These are phyloP conservation scores for Hygrocybe punicea DNA, from an alignment of 768 basidiomycete species.

Conservation along the genomic window DNA sequence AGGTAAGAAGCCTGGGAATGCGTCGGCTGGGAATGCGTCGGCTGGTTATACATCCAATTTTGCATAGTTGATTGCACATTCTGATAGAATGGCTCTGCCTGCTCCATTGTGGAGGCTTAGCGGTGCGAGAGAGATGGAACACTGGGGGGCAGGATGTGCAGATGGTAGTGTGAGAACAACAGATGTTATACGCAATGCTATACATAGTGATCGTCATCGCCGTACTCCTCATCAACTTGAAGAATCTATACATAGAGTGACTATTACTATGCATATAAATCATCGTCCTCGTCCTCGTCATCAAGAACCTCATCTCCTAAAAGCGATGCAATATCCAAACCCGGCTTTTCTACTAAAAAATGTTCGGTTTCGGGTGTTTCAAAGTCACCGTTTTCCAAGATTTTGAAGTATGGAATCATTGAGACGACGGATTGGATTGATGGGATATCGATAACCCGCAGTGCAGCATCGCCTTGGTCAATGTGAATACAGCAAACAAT, in stretches of 20 bases:
- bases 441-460: slow-evolving; percentile 14
- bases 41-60: background rate
- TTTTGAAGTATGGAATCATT: slow-evolving; percentile 19
- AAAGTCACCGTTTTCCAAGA: slow-evolving; percentile 2
- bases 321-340: slow-evolving; percentile 15
- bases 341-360: slow-evolving; percentile 25
- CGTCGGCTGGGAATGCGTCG: too few relatives aligned
- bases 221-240: too few relatives aligned
- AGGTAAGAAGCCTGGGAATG: background rate
- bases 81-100: background rate
- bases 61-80: background rate
- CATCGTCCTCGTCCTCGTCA: background rate
- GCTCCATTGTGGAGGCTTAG: background rate
- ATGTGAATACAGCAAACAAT: slow-evolving; percentile 10
- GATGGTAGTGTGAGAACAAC: background rate
- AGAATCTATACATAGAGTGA: too few relatives aligned
- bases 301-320: slow-evolving; percentile 1
- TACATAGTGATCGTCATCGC: background rate
- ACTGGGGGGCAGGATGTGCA: background rate
- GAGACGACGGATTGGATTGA: slow-evolving; percentile 21
- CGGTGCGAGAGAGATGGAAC: too few relatives aligned
- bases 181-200: background rate
- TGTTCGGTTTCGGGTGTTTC: background rate
- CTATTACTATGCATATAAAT: background rate
- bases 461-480: slow-evolving; percentile 10